Percentiles rank a stretch among this genome's conserved stretches.
These are phyloP conservation scores for Aspergillus aculeatinus DNA, from an alignment of 2,329 filamentous ascomycete genomes.

Conservation along the genomic window DNA sequence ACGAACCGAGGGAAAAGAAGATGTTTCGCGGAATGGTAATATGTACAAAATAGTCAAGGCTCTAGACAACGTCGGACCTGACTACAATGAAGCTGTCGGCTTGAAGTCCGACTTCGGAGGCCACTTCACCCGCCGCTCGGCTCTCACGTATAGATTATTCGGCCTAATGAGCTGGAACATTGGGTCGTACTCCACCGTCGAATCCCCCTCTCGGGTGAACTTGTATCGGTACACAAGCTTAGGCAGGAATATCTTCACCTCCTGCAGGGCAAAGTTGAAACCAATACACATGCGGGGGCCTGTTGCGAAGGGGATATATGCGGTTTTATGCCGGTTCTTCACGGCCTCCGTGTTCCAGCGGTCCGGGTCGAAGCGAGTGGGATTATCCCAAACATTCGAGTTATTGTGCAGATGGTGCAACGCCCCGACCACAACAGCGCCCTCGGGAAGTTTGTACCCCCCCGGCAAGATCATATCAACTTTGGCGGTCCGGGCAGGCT, in stretches of 20 bases:
- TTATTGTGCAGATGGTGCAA: conserved; percentile 51
- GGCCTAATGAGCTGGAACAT: conserved; percentile 31
- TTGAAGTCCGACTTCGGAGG: conserved; percentile 19
- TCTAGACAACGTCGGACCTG: neutral
- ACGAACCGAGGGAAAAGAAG: too few species aligned
- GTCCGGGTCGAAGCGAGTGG: conserved; percentile 58
- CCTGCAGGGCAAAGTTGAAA: conserved; percentile 63
- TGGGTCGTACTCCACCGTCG: conserved; percentile 41
- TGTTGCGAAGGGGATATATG: conserved; percentile 60
- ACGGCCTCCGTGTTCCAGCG: conserved; percentile 58
- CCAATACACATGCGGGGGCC: conserved; percentile 61
- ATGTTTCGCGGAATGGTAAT: neutral
- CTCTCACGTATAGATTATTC: conserved; percentile 25
- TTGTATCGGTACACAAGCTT: conserved; percentile 61
- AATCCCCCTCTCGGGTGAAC: conserved; percentile 51
- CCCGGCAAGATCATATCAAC: conserved; percentile 59
- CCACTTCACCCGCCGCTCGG: conserved; percentile 25
- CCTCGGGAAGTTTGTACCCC: conserved; percentile 56
- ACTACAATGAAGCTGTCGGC: neutral
- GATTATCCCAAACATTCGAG: conserved; percentile 57
- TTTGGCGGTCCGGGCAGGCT: conserved; percentile 58
- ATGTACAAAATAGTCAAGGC: neutral
- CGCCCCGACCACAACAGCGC: conserved; percentile 54
- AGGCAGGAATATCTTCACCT: conserved; percentile 57
- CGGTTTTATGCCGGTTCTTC: conserved; percentile 51